phyloP scores from a whole-genome alignment of 495 filamentous ascomycete species.

The Penicillium soppii region DNA sequence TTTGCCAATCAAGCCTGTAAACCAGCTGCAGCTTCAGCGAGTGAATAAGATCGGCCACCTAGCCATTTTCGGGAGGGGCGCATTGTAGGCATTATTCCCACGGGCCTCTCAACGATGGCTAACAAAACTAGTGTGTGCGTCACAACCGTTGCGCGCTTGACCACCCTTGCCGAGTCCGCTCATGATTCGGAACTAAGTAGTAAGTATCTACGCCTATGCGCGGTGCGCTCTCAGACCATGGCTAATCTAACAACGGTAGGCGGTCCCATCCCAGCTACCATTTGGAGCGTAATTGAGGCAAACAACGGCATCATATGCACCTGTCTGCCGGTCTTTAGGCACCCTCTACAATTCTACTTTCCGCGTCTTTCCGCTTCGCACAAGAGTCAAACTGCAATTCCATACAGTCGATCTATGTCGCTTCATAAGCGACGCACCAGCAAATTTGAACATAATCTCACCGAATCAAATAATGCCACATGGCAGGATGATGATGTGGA shows the following conservation, averaged over 20 bases:
- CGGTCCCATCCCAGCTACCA: conserved; percentile 9
- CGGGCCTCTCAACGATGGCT: background rate
- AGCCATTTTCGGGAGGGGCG: conserved; percentile 32
- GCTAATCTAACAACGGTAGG: conserved; percentile 22
- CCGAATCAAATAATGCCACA: background rate
- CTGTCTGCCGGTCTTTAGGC: conserved; percentile 31
- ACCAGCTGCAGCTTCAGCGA: conserved; percentile 35
- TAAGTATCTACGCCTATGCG: conserved; percentile 12
- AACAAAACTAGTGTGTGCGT: conserved; percentile 14
- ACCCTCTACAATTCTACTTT: conserved; percentile 30
- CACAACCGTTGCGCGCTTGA: conserved; percentile 28
- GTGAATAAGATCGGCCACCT: conserved; percentile 37
- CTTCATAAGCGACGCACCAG: background rate
- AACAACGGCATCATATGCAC: conserved; percentile 25
- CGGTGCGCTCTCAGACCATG: too few relatives aligned
- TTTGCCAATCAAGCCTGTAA: conserved; percentile 40
- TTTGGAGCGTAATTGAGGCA: conserved; percentile 30
- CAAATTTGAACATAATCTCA: background rate
- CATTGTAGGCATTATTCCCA: conserved; percentile 15
- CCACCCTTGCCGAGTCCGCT: conserved; percentile 22
- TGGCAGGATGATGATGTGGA: background rate
- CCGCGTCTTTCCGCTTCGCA: conserved; percentile 19
- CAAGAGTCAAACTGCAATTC: background rate
- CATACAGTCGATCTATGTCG: background rate
- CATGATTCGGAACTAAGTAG: conserved; percentile 19